Evolutionary conservation across 1,139 yeast species (phyloP).

Genomic region (Kluyveromyces marxianus): DNA sequence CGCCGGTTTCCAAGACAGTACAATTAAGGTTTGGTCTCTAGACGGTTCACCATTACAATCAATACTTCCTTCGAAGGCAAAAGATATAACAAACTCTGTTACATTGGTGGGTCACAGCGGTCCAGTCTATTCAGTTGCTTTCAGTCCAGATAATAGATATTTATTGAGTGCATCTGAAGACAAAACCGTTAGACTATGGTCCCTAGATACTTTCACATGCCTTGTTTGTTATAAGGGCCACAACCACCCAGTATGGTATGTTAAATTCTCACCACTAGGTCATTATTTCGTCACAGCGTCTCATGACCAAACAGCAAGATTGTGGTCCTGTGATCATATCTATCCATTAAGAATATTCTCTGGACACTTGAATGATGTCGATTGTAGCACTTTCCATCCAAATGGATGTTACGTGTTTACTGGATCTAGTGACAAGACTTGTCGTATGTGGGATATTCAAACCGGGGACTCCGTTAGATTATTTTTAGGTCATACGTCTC

Average conservation of each 20-base stretch:
- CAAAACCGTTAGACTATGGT: conserved; percentile 88
- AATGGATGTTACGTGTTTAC: conserved; percentile 90
- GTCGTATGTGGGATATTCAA: conserved; percentile 96
- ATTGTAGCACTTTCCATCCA: conserved; percentile 92
- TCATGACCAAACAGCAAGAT: conserved; percentile 93
- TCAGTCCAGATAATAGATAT: conserved; percentile 84
- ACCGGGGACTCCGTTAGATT: conserved; percentile 86
- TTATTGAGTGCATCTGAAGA: conserved; percentile 84
- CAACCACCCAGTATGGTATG: conserved; percentile 97
- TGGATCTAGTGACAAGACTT: conserved; percentile 91
- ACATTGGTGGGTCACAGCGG: conserved; percentile 90
- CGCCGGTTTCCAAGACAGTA: conserved; percentile 90
- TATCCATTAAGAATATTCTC: conserved; percentile 94
- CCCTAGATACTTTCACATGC: conserved; percentile 81
- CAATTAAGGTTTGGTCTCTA: conserved; percentile 83
- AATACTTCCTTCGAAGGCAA: conserved; percentile 9
- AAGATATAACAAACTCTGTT: conserved; percentile 29
- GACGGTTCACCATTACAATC: conserved; percentile 70
- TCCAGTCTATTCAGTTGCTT: conserved; percentile 82
- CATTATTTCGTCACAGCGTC: conserved; percentile 97
- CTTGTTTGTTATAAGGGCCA: conserved; percentile 95
- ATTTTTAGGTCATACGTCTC: conserved; percentile 90
- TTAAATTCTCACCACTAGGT: conserved; percentile 86
- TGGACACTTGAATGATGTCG: conserved; percentile 95
- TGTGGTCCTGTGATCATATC: conserved; percentile 98